A percentile compares a stretch with the other conserved stretches of the same genome.
phyloP scores from a whole-genome alignment of 352 stramenopile genomes.

The Globisporangium splendens region DNA sequence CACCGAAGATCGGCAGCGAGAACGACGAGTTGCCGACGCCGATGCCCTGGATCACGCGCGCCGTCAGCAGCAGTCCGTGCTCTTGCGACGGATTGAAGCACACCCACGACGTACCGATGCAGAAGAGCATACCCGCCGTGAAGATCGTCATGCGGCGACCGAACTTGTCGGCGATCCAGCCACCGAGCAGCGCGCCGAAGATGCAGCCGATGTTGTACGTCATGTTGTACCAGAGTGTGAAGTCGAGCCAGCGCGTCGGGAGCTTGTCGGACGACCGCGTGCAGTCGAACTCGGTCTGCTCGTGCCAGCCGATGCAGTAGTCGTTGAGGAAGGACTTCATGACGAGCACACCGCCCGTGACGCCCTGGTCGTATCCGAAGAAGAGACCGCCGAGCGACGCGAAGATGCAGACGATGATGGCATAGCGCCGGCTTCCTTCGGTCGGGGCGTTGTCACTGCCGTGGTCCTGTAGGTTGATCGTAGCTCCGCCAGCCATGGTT shows the following conservation, averaged over 20 bases:
- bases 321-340: slow-evolving; percentile 31
- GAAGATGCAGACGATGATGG: slow-evolving; percentile 33
- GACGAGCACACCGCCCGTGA: slow-evolving; percentile 36
- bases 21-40: slow-evolving; percentile 32
- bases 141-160: too few relatives aligned
- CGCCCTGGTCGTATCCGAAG: slow-evolving; percentile 19
- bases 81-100: slow-evolving; percentile 11
- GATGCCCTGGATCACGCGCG: slow-evolving; percentile 22
- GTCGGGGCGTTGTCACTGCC: too few relatives aligned
- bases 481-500: too few relatives aligned
- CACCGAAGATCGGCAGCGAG: slow-evolving; percentile 29
- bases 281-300: slow-evolving; percentile 20
- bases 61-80: slow-evolving; percentile 14
- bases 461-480: too few relatives aligned
- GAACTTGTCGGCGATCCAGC: neutral
- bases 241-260: slow-evolving; percentile 28
- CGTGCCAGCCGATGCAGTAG: slow-evolving; percentile 25
- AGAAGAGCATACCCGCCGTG: too few relatives aligned
- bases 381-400: slow-evolving; percentile 25
- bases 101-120: too few relatives aligned
- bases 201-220: slow-evolving; percentile 32
- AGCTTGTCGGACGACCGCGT: slow-evolving; percentile 6
- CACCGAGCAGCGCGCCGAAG: slow-evolving; percentile 20
- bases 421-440: slow-evolving; percentile 6
- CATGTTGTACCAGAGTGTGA: slow-evolving; percentile 30